Evolutionary conservation across 768 basidiomycete genomes (phyloP).

Genomic region (Favolaschia claudopus): DNA sequence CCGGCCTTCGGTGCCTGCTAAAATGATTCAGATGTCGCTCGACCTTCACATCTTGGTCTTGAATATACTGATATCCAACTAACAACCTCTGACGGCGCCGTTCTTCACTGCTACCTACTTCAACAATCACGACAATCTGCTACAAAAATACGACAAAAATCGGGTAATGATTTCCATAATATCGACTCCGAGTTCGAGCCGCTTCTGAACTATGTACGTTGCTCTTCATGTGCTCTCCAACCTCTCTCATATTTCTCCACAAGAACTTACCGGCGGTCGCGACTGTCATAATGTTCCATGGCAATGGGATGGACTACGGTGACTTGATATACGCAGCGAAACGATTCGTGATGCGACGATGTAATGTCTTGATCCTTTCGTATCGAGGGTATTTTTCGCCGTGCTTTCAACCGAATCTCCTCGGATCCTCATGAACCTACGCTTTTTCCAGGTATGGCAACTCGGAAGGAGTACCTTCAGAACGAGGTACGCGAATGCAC

Average conservation of each 20-base stretch:
- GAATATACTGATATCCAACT: slow-evolving; percentile 6
- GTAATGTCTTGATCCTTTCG: slow-evolving; percentile 30
- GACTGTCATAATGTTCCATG: slow-evolving; percentile 30
- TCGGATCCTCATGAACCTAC: background rate
- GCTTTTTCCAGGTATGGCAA: slow-evolving; percentile 23
- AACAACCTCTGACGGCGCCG: slow-evolving; percentile 15
- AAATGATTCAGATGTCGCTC: background rate
- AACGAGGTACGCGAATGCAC: slow-evolving; percentile 4
- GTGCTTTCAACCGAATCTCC: background rate
- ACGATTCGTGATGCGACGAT: slow-evolving; percentile 8
- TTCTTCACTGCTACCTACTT: slow-evolving; percentile 20
- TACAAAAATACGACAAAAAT: background rate
- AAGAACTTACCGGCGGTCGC: slow-evolving; percentile 9
- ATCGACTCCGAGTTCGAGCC: background rate
- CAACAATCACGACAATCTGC: slow-evolving; percentile 3
- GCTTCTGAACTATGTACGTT: slow-evolving; percentile 6
- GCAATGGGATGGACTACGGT: slow-evolving; percentile 29
- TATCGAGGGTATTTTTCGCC: slow-evolving; percentile 26
- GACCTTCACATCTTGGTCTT: slow-evolving; percentile 2
- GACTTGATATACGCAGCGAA: slow-evolving; percentile 12
- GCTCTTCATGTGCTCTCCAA: background rate
- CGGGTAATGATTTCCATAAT: background rate
- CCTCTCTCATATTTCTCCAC: background rate
- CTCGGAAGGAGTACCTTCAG: slow-evolving; percentile 29
- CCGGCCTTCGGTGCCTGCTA: background rate